Percentiles rank a stretch among this genome's conserved stretches.
phyloP scores from a whole-genome alignment of 2,329 filamentous ascomycete species.

The Harringtonia lauricola region DNA sequence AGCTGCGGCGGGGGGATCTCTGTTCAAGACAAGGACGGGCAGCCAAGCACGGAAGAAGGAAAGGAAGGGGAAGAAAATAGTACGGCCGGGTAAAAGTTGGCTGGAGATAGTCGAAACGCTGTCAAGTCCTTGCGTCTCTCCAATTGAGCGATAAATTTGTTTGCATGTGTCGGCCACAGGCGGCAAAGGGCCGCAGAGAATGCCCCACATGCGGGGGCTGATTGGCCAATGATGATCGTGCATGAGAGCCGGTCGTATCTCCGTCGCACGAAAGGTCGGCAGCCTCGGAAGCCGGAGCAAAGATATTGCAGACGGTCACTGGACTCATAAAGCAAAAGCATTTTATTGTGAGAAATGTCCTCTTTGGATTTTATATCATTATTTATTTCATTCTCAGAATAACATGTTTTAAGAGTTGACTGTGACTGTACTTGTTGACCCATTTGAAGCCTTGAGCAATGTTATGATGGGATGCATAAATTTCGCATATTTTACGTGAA shows the following conservation, averaged over 20 bases:
- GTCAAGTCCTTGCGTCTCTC: neutral
- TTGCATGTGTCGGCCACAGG: conserved; percentile 10
- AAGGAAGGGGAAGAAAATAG: conserved; percentile 1
- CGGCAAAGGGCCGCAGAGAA: conserved; percentile 2
- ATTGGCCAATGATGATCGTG: conserved; percentile 2
- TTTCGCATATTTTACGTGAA: no score
- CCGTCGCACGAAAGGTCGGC: conserved; percentile 10
- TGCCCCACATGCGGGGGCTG: neutral
- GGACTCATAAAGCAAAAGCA: neutral
- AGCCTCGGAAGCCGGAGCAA: conserved; percentile 8
- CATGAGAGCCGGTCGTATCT: conserved; percentile 9
- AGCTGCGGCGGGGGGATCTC: neutral
- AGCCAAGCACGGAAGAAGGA: neutral
- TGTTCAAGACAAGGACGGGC: conserved; percentile 1
- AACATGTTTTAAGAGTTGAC: no score
- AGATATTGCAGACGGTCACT: neutral
- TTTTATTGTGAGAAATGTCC: no score
- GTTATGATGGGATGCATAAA: no score
- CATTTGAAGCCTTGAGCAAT: no score
- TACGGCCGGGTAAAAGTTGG: conserved; percentile 6
- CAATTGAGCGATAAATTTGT: conserved; percentile 12
- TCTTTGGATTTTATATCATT: no score
- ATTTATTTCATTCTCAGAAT: no score
- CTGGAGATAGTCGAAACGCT: conserved; percentile 4
- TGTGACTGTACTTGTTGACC: no score